A percentile compares a stretch with the other conserved stretches of the same genome.
phyloP scores from a whole-genome alignment of 305 asterid species.

The Rubia tinctorum region DNA sequence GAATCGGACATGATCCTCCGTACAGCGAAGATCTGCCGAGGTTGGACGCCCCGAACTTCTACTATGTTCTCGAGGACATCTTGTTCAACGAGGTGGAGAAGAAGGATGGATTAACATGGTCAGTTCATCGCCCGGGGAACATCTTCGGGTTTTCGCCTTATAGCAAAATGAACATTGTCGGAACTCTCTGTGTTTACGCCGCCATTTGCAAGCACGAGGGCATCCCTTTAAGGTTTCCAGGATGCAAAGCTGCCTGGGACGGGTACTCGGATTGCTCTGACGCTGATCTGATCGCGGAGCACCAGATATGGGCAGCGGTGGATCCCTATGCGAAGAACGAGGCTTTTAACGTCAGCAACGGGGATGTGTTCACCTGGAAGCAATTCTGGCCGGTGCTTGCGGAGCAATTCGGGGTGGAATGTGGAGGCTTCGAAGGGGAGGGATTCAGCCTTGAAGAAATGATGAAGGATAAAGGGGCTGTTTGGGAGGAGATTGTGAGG shows the following conservation, averaged over 20 bases:
- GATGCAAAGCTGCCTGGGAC: constrained; percentile 37
- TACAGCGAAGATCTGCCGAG: constrained; percentile 41
- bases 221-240: constrained; percentile 35
- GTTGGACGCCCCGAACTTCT: constrained; percentile 33
- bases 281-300: constrained; percentile 53
- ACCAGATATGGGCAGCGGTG: constrained; percentile 51
- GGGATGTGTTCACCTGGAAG: constrained; percentile 56
- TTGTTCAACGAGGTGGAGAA: constrained; percentile 34
- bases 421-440: constrained; percentile 29
- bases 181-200: constrained; percentile 45
- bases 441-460: constrained; percentile 26
- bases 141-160: constrained; percentile 49
- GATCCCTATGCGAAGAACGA: constrained; percentile 48
- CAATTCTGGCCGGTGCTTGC: constrained; percentile 44
- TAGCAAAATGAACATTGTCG: constrained; percentile 43
- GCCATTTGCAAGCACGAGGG: constrained; percentile 53
- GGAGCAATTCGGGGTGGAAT: constrained; percentile 37
- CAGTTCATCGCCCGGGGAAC: constrained; percentile 45
- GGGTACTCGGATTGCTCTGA: constrained; percentile 40
- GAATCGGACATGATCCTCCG: constrained; percentile 42
- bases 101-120: constrained; percentile 45
- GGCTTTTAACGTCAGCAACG: constrained; percentile 43
- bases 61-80: constrained; percentile 45
- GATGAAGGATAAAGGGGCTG: constrained; percentile 48
- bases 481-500: constrained; percentile 45